phyloP scores from a whole-genome alignment of 108 stramenopile species.

The Fragilaria radians region DNA sequence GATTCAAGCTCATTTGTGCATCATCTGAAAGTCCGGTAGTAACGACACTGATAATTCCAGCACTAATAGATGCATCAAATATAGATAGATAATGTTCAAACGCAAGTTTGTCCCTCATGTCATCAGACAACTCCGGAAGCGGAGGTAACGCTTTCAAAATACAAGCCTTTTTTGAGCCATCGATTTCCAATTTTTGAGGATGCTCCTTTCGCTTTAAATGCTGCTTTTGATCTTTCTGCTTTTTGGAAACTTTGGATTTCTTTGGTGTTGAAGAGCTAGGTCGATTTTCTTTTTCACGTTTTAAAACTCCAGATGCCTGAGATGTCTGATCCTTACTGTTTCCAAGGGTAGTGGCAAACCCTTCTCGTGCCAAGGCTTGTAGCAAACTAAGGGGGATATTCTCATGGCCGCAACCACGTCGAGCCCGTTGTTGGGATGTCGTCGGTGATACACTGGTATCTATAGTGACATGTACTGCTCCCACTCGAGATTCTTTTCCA shows the following conservation, averaged over 20 bases:
- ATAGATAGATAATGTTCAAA: slow-evolving; percentile 14
- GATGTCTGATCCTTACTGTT: too few relatives aligned
- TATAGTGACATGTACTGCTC: slow-evolving; percentile 46
- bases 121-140: background rate
- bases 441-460: background rate
- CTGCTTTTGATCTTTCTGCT: too few relatives aligned
- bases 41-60: slow-evolving; percentile 23
- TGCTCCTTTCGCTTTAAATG: background rate
- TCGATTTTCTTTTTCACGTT: too few relatives aligned
- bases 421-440: background rate
- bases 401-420: slow-evolving; percentile 2
- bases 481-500: slow-evolving; percentile 65
- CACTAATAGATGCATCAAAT: slow-evolving; percentile 8
- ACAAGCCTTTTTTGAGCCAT: background rate
- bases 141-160: background rate
- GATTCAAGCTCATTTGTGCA: slow-evolving; percentile 18
- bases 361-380: slow-evolving; percentile 30
- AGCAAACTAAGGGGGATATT: slow-evolving; percentile 21
- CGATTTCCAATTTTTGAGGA: background rate
- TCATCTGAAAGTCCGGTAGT: slow-evolving; percentile 49
- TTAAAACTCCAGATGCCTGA: too few relatives aligned
- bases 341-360: slow-evolving; percentile 36
- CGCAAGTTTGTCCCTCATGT: slow-evolving; percentile 13
- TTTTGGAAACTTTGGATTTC: too few relatives aligned
- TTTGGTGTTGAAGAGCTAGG: too few relatives aligned